Conservation (phyloP, 108 stramenopile species). For the Skeletonema costatum region DNA sequence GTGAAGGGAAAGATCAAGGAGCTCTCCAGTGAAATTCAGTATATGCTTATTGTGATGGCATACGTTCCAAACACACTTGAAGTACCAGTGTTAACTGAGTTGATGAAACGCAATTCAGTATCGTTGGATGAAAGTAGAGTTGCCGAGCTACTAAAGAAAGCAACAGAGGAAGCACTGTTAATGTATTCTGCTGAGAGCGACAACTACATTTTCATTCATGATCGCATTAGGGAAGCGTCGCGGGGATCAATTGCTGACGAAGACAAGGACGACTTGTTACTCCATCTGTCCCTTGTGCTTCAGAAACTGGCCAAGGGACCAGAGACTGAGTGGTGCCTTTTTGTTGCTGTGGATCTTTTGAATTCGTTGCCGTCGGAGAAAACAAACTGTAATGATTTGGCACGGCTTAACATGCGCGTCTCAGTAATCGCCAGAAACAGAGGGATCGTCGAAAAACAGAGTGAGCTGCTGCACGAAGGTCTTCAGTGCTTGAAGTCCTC, state of each 20-base stretch:
- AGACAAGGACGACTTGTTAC: neutral
- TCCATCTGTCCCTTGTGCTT: neutral
- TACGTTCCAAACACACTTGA: slow-evolving; percentile 25
- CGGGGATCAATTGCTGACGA: neutral
- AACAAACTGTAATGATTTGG: slow-evolving; percentile 2
- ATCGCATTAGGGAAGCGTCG: slow-evolving; percentile 26
- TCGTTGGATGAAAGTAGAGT: neutral
- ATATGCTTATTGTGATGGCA: slow-evolving; percentile 23
- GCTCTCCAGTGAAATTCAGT: slow-evolving; percentile 1
- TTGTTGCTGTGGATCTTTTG: slow-evolving; percentile 33
- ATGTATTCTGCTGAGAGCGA: slow-evolving; percentile 9
- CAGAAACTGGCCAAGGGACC: slow-evolving; percentile 2
- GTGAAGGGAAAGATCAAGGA: slow-evolving; percentile 24
- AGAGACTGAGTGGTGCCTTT: slow-evolving; percentile 35
- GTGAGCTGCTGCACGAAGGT: neutral
- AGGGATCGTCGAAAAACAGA: neutral
- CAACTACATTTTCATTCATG: slow-evolving; percentile 17
- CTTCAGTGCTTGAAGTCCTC: neutral
- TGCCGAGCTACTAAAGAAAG: neutral
- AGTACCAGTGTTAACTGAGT: slow-evolving; percentile 6
- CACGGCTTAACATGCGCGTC: neutral
- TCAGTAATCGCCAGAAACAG: slow-evolving; percentile 3
- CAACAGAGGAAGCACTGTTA: slow-evolving; percentile 8
- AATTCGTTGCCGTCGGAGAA: slow-evolving; percentile 16
- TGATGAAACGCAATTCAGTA: neutral